Base-by-base conservation (phyloP, 2,329 filamentous ascomycete genomes). In the Harringtonia aguacate region DNA sequence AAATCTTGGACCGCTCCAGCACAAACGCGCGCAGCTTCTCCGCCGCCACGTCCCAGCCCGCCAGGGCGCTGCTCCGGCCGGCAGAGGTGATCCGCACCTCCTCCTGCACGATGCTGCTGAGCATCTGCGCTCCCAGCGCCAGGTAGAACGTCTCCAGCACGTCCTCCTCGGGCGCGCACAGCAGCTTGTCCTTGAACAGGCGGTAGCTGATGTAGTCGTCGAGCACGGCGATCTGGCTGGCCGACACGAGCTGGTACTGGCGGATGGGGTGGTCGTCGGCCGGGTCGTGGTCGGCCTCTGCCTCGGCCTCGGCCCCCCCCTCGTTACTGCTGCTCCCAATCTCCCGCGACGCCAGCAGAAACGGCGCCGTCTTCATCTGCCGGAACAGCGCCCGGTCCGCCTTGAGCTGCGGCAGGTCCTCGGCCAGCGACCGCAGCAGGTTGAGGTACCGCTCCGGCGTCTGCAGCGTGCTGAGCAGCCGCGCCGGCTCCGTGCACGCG, bases 141-240 rank as follows among this genome's bases (percentile, higher is more conserved):
- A 78, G 63, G 61, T 98, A 98, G 50, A 98, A 90, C 2, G 75
- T 73, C 58, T 98, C 92, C 2, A 98, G 68, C 0, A 66, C 59
- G 50, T 97, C 92, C 56, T 98, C 92, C 59, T 95, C 86, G 0
- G 92, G 94, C 0, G 89, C 88, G 48, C 84, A 88, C 24, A 94
- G 73, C 27, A 98, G 70, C 49, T 79, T 77, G 42, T 87, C 78
- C 57, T 89, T 90, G 69, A 98, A 98, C 2, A 92, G 70, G 29
- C 83, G 81, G 59, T 90, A 95, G 55, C 84, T 88, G 54, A 86
- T 84, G 54, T 92, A 89, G 55, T 97, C 90, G 57, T 95, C 87
- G 12, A 89, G 68, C 44, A 94, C 75, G 35, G 92, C 81, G 53
- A 92, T 84, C 43, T 84, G 71, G 40, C 66, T 70, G 2, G 89